Evolutionary conservation across 208 protist genomes (phyloP), one percentile per base, ranked within the genome.

Genomic region (Leptomonas seymouri): DNA sequence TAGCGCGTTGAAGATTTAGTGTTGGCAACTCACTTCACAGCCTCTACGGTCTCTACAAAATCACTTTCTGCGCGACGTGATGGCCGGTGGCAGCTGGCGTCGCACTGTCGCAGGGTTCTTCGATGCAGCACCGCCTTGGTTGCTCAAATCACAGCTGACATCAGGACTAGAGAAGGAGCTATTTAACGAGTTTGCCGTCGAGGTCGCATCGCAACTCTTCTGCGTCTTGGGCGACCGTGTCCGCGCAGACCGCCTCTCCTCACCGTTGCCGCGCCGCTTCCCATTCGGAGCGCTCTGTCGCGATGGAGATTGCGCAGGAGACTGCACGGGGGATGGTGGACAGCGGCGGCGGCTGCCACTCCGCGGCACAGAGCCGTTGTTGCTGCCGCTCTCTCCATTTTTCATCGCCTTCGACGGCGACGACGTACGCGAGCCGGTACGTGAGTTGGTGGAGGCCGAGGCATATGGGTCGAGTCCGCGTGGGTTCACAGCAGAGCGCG

Each of bases 31-130:
- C 34, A 12, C 3, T 39, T 39, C 34, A 12, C 34, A 39, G 34
- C 34, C 34, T 12, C 34, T 9, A 12, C 34, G 9, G 9, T 39
- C 34, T 39, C 9, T 39, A 12, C 9, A 12, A 39, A 9, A 39
- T 51, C 34, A 58, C 42, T 62, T 54, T 45, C 87, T 66, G 6
- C 80, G 60, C 15, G 87, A 93, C 2, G 87, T 62, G 66, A 88
- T 88, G 16, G 65, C 82, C 0, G 80, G 59, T 25, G 84, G 81
- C 53, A 78, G 69, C 46, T 88, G 80, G 1, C 87, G 81, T 11
- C 73, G 74, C 72, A 82, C 65, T 27, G 67, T 79, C 4, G 46
- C 28, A 45, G 75, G 28, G 34, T 71, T 69, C 36, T 68, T 72
- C 44, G 56, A 65, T n/a, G 41, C 68, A 25, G 65, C 53, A 6